A percentile compares a stretch with the other conserved stretches of the same genome.
These are phyloP conservation scores for Talaromyces sp. DNA, from an alignment of 2,329 filamentous ascomycete genomes.

Conservation along the genomic window DNA sequence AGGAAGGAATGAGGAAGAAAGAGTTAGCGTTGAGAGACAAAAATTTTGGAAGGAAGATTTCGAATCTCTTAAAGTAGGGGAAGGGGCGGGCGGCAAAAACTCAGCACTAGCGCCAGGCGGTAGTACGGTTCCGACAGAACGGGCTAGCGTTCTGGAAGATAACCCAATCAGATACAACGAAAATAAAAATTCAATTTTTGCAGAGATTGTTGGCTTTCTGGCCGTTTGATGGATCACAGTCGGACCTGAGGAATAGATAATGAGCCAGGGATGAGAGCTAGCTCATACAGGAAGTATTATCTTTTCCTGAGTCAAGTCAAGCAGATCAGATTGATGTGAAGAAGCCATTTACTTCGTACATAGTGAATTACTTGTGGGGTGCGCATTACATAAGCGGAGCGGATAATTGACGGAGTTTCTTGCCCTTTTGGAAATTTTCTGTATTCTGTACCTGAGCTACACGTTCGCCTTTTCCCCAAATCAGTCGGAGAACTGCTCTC, in stretches of 20 bases:
- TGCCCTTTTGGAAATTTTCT: conserved; percentile 15
- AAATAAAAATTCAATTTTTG: neutral
- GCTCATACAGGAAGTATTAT: neutral
- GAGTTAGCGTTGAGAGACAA: conserved; percentile 25
- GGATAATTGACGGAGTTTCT: conserved; percentile 12
- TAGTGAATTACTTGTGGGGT: neutral
- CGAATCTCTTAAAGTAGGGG: conserved; percentile 15
- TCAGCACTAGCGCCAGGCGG: conserved; percentile 5
- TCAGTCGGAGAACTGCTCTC: neutral
- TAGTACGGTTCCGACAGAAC: neutral
- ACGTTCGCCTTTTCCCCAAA: neutral
- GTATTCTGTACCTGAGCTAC: neutral
- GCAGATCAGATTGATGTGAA: neutral
- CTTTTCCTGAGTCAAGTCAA: neutral
- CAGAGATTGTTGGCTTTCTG: neutral
- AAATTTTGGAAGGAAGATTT: conserved; percentile 23
- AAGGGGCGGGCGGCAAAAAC: conserved; percentile 12
- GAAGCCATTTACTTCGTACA: too few species aligned
- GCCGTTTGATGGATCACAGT: neutral
- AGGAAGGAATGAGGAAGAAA: conserved; percentile 30
- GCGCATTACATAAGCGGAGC: neutral
- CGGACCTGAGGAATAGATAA: neutral
- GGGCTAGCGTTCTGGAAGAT: neutral
- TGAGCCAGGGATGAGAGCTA: neutral
- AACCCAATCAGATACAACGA: neutral